A percentile compares a stretch with the other conserved stretches of the same genome.
Conservation (phyloP, 108 stramenopile genomes). For the Skeletonema marinoi region DNA sequence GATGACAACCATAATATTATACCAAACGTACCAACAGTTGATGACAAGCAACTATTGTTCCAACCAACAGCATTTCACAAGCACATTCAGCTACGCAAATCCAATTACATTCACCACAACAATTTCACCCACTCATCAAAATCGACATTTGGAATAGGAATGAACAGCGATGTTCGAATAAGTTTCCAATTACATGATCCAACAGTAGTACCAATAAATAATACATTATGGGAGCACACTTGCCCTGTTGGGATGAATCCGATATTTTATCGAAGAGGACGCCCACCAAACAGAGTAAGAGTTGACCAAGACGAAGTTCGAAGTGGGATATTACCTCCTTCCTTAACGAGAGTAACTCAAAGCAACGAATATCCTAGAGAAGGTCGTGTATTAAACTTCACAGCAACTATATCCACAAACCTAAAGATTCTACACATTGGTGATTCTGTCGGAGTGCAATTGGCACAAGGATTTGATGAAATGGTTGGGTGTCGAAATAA, state of each 20-base stretch:
- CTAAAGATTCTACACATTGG: constrained; percentile 43
- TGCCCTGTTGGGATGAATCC: neutral
- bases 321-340: neutral
- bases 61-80: neutral
- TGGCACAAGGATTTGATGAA: constrained; percentile 42
- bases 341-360: neutral
- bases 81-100: neutral
- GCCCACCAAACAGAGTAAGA: neutral
- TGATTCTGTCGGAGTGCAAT: constrained; percentile 43
- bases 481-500: constrained; percentile 4
- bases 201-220: neutral
- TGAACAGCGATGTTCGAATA: neutral
- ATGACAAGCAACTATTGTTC: neutral
- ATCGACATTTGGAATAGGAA: neutral
- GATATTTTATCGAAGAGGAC: no score
- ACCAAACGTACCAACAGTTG: no score
- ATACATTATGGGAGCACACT: neutral
- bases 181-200: constrained; percentile 11
- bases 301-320: neutral
- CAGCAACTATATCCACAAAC: constrained; percentile 27
- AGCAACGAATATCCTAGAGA: constrained; percentile 4
- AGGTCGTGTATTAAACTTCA: constrained; percentile 37
- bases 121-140: neutral
- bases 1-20: no score
- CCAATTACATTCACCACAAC: neutral